Evolutionary conservation across 2,329 filamentous ascomycete genomes (phyloP), one percentile per base, ranked within the genome.

Genomic region (Fusarium nodosum): DNA sequence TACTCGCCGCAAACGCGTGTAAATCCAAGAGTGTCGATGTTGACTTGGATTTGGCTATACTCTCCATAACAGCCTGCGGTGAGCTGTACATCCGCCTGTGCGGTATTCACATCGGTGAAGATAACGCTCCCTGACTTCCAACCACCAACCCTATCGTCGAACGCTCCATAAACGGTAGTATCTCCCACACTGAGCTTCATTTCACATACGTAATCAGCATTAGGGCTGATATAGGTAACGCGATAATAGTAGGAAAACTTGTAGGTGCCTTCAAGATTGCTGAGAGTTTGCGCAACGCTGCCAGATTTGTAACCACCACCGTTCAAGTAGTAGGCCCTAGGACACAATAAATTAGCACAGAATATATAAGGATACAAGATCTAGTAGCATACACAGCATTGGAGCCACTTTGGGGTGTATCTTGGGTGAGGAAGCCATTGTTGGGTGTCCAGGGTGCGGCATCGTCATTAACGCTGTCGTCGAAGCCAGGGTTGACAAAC

Each of bases 331-430:
- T 0, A 38, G 10, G 9, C 9, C 18, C 34, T 38, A n/a, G 0
- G 2, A 38, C 5, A 24, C 10, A 12, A 20, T 38, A 11, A 0
- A 20, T 38, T 38, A 38, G 34, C 34, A 38, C 2, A 38, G 9
- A 36, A 36, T 1, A 11, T 5, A 4, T 3, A 0, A 36, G 34
- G n/a, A 11, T 1, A 0, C 1, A 5, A 11, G 9, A 8, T 11
- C 5, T 24, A 5, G 18, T 11, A 6, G 3, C 34, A 10, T 3
- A 36, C 34, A 36, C 1, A 11, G 34, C 9, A 36, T n/a, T n/a
- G 16, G 16, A 0, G 0, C 9, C 9, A 36, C 34, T n/a, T 18
- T 36, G 33, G 5, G 33, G 33, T 36, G 15, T 2, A 36, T 7
- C 10, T 18, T 18, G 16, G 33, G 33, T 36, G 18, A 36, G 16